Evolutionary conservation across 495 filamentous ascomycete genomes (phyloP).

Genomic region (Penicillium riverlandense): DNA sequence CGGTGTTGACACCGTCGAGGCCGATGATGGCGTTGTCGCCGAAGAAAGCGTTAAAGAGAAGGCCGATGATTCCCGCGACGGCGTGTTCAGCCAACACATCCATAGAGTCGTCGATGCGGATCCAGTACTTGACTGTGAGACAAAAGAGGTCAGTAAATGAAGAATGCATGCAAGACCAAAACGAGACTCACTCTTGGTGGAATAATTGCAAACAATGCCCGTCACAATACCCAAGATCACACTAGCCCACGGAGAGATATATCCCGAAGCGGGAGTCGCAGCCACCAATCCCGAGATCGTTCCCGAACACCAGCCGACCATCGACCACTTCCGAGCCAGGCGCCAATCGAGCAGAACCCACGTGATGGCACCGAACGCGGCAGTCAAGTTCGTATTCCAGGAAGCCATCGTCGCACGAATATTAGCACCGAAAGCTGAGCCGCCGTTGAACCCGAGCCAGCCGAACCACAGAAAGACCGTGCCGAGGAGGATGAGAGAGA

Average conservation of each 20-base stretch:
- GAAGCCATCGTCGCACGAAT: constrained; percentile 91
- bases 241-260: constrained; percentile 84
- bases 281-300: constrained; percentile 85
- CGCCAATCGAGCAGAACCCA: constrained; percentile 94
- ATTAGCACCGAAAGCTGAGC: constrained; percentile 94
- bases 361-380: constrained; percentile 77
- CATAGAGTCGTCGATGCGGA: constrained; percentile 93
- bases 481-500: constrained; percentile 92
- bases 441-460: constrained; percentile 98
- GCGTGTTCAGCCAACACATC: constrained; percentile 99
- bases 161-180: constrained; percentile 8
- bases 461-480: constrained; percentile 97
- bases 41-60: constrained; percentile 90
- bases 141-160: neutral
- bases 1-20: constrained; percentile 87
- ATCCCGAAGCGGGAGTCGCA: constrained; percentile 82
- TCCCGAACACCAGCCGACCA: constrained; percentile 98
- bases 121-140: constrained; percentile 80
- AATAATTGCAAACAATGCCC: constrained; percentile 84
- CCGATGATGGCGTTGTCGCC: constrained; percentile 83
- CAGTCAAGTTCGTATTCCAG: constrained; percentile 94
- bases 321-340: constrained; percentile 94
- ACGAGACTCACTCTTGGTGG: constrained; percentile 62
- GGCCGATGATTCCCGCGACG: constrained; percentile 85
- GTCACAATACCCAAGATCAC: constrained; percentile 80